Base-by-base conservation (phyloP, 257 asterid species). In the Echites panduratus region DNA sequence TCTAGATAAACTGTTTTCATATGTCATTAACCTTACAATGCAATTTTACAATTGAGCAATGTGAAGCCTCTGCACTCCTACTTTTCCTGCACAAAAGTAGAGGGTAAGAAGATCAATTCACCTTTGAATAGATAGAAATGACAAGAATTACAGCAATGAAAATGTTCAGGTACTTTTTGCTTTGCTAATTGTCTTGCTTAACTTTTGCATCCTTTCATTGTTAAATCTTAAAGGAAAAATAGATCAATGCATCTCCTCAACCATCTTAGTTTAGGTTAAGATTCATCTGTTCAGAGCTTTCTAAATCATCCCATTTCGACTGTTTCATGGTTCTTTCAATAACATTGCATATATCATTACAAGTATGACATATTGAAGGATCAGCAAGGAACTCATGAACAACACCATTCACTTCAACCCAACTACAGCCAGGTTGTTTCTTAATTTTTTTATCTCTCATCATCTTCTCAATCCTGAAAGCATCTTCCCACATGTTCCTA, bases 341-440 rank as follows among this genome's bases (percentile, higher is more conserved):
- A 66, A 83, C 80, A 44, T 70, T 54, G 72, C n/a, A 58, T 41
- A 79, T 61, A 38, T 76, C 65, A 41, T 80, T 73, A 72, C 47
- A 35, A 9, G 76, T 68, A 57, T 68, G 75, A 74, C 61, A 73
- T 41, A 52, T 69, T 32, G 83, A 70, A 73, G 87, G 74, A 70
- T 87, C 95, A 9, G 96, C 96, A 12, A 88, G 79, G 75, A 89
- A 91, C 86, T 91, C 97, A 67, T 84, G 92, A 79, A 88, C 88
- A 68, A 84, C 81, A 19, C 96, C 95, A 14, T 89, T 83, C 78
- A 88, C 83, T 83, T 91, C 95, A 63, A 87, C 81, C 97, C 97
- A 91, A 84, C 96, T 91, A 75, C 95, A 89, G n/a, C 97, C 96
- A 29, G 95, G 91, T 35, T 83, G 89, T 81, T 91, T 91, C 83